Base-by-base conservation (phyloP, 2,329 filamentous ascomycete genomes). In the Venturia effusa region DNA sequence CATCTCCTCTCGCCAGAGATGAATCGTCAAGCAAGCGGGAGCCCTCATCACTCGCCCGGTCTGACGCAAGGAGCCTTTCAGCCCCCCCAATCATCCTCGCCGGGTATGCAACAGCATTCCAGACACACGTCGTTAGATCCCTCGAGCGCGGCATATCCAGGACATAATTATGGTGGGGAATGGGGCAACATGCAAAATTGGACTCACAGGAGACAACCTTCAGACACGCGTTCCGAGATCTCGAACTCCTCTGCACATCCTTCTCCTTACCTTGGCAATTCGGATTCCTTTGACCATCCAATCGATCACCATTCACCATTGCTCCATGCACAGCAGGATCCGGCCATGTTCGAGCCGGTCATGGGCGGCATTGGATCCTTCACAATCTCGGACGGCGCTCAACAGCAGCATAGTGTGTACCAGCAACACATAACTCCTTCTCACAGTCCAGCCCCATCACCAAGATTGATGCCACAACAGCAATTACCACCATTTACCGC, bases 201-300 rank as follows among this genome's bases (percentile, higher is more conserved):
- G 71, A 68, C 81, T n/a, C 93, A 97, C 73, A 84, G 92, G 69
- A 85, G 92, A 70, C 87, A 85, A 43, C 89, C 90, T 0, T 97
- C 92, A n/a, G 93, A 97, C 68, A 76, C 78, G 69, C 91, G 88
- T 70, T 96, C 92, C 2, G 93, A 97, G 68, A 87, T 96, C 6
- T 96, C 84, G 2, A 57, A 57, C 51, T 78, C 88, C 5, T 96
- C 91, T 22, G 89, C 87, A 19, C 87, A 89, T 27, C 89, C 87
- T 30, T 97, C 93, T 22, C 93, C 93, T 3, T 91, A 90, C 71
- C 77, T 96, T 64, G 83, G 83, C 34, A 88, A 88, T 68, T 83
- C 43, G 4, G 92, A 97, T 70, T 84, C 80, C 67, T 95, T 96
- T 71, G 92, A 96, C 24, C 76, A 80, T n/a, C 51, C 51, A 57